Evolutionary conservation across 192 early-diverging fungal genomes (phyloP), one percentile per base, ranked within the genome.

Genomic region (Radiomyces spectabilis): DNA sequence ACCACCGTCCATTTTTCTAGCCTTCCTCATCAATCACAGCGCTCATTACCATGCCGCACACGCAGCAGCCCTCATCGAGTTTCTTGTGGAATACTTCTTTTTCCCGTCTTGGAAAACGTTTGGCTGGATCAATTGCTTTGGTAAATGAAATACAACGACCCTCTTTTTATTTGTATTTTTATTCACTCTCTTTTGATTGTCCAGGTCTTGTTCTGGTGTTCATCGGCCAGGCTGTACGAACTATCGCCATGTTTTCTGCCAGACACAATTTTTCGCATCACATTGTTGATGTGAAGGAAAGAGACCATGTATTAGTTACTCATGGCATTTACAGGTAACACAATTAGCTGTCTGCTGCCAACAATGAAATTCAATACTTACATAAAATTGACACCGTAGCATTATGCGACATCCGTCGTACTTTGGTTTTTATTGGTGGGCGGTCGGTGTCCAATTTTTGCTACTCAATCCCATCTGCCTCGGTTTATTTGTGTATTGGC

Each of bases 341-440:
- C 26, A 3, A 0, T 21, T 34, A 40, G 24, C 8, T 41, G 29
- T 34, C 10, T 8, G 31, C 16, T 33, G n/a, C 0, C 31, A 13
- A 6, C 15, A 57, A 57, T 57, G 27, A 25, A n/a, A 24, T 55
- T 44, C 41, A 19, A 43, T 18, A 26, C 46, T 43, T 67, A 39
- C 22, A 53, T 35, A 26, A 19, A 53, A 12, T 39, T 55, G 40
- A 21, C 30, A 22, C 33, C 26, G 35, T 63, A 86, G 85, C 29
- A 43, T 82, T 24, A 81, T 95, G 62, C 82, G 95, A 19, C 95
- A 98, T 59, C 95, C 95, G 10, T 86, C 92, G 10, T 98, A 98
- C 57, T 90, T 94, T 56, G 93, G 88, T 26, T 98, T 95, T 65
- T 97, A 89, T 59, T 87, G 88, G 63, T 98, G 92, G 92, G 92